Conservation (phyloP, 768 basidiomycete species). For the Leccinum olivaceopallidum region DNA sequence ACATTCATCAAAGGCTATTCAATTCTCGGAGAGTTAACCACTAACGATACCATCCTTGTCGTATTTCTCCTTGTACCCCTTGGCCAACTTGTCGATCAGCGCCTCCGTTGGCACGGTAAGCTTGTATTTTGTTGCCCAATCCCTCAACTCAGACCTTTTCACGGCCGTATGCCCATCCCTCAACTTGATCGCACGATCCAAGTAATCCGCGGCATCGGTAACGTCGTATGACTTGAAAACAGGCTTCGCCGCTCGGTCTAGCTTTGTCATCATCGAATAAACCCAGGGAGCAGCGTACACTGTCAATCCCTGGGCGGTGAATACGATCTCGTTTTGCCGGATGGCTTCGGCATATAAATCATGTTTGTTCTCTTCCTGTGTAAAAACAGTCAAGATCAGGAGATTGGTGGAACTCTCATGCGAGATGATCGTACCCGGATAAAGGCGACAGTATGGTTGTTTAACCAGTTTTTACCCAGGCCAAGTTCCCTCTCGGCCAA, state of each 20-base stretch:
- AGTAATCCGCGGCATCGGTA: conserved; percentile 10
- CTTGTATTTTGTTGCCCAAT: conserved; percentile 4
- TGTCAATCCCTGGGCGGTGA: conserved; percentile 7
- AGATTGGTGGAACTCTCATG: neutral
- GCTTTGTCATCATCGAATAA: conserved; percentile 11
- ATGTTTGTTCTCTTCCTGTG: neutral
- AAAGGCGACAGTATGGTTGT: conserved; percentile 8
- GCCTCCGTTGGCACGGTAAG: neutral
- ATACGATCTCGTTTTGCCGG: conserved; percentile 5
- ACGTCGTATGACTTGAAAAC: conserved; percentile 10
- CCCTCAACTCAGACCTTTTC: conserved; percentile 8
- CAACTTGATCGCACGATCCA: neutral
- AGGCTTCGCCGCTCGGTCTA: conserved; percentile 6
- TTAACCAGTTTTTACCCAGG: conserved; percentile 8
- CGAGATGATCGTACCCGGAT: neutral
- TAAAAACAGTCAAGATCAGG: neutral
- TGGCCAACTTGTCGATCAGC: neutral
- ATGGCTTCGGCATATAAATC: conserved; percentile 6
- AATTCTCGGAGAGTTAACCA: neutral
- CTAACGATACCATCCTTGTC: neutral
- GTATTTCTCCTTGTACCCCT: conserved; percentile 2
- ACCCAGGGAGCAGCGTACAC: conserved; percentile 16
- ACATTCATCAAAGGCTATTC: neutral
- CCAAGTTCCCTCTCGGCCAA: neutral
- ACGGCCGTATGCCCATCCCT: conserved; percentile 2